Conservation (phyloP, 1,284 basidiomycete species). For the Phellopilus nigrolimitatus region DNA sequence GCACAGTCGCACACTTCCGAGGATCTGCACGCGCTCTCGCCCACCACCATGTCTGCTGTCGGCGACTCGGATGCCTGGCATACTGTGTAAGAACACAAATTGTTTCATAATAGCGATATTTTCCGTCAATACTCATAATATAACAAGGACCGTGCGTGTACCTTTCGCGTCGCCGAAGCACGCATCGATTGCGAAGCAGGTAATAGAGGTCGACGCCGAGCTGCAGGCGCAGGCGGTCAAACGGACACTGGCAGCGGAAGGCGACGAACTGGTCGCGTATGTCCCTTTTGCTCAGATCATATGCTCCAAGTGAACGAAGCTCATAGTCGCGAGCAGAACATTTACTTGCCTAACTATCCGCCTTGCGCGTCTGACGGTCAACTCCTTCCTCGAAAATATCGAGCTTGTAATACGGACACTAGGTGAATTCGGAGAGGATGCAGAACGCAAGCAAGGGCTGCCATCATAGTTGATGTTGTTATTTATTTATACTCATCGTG, state of each 20-base stretch:
- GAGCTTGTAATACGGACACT: constrained; percentile 83
- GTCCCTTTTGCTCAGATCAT: constrained; percentile 22
- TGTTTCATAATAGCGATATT: neutral
- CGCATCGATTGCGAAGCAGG: constrained; percentile 72
- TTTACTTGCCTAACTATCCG: constrained; percentile 77
- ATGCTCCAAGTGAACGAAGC: constrained; percentile 6
- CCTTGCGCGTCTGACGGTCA: constrained; percentile 75
- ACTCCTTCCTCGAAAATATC: constrained; percentile 82
- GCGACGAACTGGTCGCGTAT: constrained; percentile 66
- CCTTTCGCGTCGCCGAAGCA: constrained; percentile 73
- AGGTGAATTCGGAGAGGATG: constrained; percentile 67
- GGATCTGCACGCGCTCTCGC: too few species aligned
- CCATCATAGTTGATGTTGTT: constrained; percentile 3
- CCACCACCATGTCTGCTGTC: constrained; percentile 28
- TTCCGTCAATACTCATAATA: neutral
- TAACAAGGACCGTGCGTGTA: constrained; percentile 60
- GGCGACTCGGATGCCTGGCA: constrained; percentile 26
- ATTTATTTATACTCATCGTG: constrained; percentile 6
- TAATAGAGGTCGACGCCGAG: constrained; percentile 82
- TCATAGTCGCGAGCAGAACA: constrained; percentile 40
- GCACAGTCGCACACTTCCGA: too few species aligned
- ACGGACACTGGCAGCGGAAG: constrained; percentile 61
- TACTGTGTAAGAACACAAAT: constrained; percentile 26
- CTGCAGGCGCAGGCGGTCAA: constrained; percentile 76
- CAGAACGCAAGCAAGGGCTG: constrained; percentile 28